Conservation (phyloP, 352 stramenopile genomes). For the Pythium phragmitis region DNA sequence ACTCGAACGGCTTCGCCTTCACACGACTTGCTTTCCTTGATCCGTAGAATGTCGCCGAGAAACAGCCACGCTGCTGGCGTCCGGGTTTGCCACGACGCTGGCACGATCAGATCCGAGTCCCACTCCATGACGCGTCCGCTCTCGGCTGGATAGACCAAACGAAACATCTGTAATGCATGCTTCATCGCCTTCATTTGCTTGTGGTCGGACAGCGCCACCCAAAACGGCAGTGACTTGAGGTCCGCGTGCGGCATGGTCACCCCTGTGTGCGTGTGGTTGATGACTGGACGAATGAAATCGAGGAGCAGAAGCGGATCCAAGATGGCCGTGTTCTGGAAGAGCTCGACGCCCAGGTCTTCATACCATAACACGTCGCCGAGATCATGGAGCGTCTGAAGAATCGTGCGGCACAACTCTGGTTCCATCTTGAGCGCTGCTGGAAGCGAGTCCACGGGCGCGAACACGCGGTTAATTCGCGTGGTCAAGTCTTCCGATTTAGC, state of each 20-base stretch:
- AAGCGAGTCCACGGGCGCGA: background rate
- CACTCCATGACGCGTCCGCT: background rate
- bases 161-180: background rate
- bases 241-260: background rate
- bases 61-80: background rate
- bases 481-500: background rate
- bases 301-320: conserved; percentile 15
- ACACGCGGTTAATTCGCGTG: background rate
- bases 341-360: background rate
- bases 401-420: background rate
- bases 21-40: background rate
- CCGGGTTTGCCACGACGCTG: background rate
- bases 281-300: conserved; percentile 15
- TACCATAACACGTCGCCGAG: conserved; percentile 23
- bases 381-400: conserved; percentile 21
- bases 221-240: background rate
- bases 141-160: background rate
- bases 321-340: conserved; percentile 8
- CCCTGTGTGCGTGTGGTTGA: conserved; percentile 9
- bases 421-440: background rate
- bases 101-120: conserved; percentile 7
- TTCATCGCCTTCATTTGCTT: conserved; percentile 24
- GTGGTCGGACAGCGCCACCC: background rate
- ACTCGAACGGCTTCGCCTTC: conserved; percentile 6
- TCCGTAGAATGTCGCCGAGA: background rate